Conservation (phyloP, 108 stramenopile genomes). For the Schizochytrium sp. region DNA sequence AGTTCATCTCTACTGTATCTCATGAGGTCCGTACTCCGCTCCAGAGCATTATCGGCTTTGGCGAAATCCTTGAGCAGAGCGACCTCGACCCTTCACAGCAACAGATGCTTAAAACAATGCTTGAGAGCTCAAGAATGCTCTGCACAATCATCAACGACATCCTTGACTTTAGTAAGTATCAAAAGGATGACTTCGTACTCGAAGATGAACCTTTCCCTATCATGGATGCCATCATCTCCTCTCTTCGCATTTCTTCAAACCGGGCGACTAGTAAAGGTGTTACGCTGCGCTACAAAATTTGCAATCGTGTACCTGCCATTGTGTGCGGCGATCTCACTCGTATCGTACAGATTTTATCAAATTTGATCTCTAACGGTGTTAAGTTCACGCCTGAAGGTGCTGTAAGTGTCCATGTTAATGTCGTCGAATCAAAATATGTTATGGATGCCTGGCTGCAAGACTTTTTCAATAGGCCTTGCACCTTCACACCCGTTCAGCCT, state of each 20-base stretch:
- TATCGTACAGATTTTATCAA: constrained; percentile 21
- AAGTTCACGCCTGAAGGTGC: constrained; percentile 38
- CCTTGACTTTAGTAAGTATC: constrained; percentile 44
- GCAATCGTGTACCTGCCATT: background rate
- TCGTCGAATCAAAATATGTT: background rate
- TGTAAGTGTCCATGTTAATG: background rate
- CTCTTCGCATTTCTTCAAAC: constrained; percentile 9
- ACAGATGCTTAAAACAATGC: constrained; percentile 14
- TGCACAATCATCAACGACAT: constrained; percentile 59
- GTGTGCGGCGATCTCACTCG: background rate
- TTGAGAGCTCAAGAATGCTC: constrained; percentile 13
- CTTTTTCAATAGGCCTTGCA: background rate
- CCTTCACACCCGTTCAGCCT: background rate
- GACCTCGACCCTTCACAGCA: constrained; percentile 13
- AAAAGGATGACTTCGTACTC: constrained; percentile 25
- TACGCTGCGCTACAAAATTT: constrained; percentile 6
- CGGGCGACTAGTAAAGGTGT: background rate
- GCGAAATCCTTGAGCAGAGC: constrained; percentile 37
- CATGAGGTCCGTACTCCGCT: constrained; percentile 48
- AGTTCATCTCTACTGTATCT: constrained; percentile 53
- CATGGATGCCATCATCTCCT: background rate
- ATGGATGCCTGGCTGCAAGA: background rate
- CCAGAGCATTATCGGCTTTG: constrained; percentile 48
- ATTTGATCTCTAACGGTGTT: constrained; percentile 17
- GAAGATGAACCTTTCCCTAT: constrained; percentile 32